Evolutionary conservation across 768 basidiomycete species (phyloP).

Genomic region (Tubosaeta sp.): DNA sequence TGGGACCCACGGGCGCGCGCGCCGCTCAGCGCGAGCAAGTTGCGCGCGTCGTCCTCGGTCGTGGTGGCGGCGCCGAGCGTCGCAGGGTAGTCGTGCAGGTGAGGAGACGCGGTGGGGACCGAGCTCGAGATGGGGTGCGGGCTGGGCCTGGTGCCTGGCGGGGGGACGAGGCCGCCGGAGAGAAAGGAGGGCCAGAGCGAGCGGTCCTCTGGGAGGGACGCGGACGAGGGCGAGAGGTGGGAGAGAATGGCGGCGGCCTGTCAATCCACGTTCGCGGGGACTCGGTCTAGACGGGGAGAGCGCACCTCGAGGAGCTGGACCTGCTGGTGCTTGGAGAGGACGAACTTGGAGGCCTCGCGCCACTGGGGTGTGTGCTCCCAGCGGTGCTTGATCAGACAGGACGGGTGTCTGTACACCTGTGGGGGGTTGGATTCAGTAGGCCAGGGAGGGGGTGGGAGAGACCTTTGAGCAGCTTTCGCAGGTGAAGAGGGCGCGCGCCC

Average conservation of each 20-base stretch:
- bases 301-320: constrained; percentile 89
- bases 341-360: constrained; percentile 87
- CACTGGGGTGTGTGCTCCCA: constrained; percentile 98
- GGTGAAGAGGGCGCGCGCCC: constrained; percentile 81
- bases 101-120: constrained; percentile 45
- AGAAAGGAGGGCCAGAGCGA: constrained; percentile 88
- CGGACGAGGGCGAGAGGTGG: constrained; percentile 65
- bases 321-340: constrained; percentile 94
- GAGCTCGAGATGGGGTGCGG: constrained; percentile 45
- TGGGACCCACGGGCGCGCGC: background rate
- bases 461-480: constrained; percentile 97
- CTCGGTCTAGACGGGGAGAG: background rate
- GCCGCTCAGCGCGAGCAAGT: constrained; percentile 21
- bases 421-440: too few species aligned
- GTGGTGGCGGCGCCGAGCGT: background rate
- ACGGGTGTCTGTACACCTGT: constrained; percentile 86
- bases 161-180: constrained; percentile 64
- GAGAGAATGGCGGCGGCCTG: constrained; percentile 94
- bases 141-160: constrained; percentile 31
- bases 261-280: background rate
- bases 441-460: background rate
- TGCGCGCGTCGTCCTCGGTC: constrained; percentile 24
- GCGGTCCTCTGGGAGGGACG: constrained; percentile 88
- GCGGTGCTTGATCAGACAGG: constrained; percentile 93
- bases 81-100: constrained; percentile 62